phyloP scores from a whole-genome alignment of 2,329 filamentous ascomycete species.

The Aspergillus vadensis region DNA sequence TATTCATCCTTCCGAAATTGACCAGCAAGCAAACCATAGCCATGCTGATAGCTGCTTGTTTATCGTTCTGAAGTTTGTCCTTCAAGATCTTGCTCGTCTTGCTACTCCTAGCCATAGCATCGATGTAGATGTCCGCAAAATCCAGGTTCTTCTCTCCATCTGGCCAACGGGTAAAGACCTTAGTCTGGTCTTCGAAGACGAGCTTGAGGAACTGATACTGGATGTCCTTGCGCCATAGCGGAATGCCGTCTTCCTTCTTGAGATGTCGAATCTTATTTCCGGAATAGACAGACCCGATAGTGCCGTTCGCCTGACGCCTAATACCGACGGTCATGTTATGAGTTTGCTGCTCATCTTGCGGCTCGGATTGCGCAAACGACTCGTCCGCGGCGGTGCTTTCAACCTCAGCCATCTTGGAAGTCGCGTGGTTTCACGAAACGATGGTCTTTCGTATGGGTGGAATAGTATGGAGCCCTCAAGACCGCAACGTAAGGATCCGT shows the following conservation, averaged over 20 bases:
- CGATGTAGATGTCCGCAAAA: constrained; percentile 96
- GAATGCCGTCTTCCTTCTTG: constrained; percentile 68
- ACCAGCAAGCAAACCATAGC: constrained; percentile 98
- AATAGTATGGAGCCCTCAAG: background rate
- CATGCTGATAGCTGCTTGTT: constrained; percentile 93
- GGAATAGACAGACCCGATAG: constrained; percentile 66
- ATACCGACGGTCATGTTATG: constrained; percentile 52
- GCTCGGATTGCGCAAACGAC: constrained; percentile 39
- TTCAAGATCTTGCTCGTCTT: constrained; percentile 98
- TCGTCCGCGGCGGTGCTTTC: constrained; percentile 38
- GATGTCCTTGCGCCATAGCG: constrained; percentile 68
- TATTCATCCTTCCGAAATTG: constrained; percentile 98
- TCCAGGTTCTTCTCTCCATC: constrained; percentile 71
- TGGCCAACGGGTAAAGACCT: constrained; percentile 89
- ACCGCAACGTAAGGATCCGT: background rate
- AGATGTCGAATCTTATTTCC: constrained; percentile 68
- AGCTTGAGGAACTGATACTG: constrained; percentile 65
- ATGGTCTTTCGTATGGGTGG: background rate
- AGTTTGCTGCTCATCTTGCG: constrained; percentile 38
- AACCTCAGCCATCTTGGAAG: constrained; percentile 38
- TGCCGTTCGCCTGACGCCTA: constrained; percentile 64
- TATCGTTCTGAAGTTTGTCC: constrained; percentile 91
- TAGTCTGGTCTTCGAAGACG: constrained; percentile 62
- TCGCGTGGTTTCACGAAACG: background rate
- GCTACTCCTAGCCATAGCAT: constrained; percentile 97